Conservation (phyloP, 345 rosid species). For the Heritiera fomes region DNA sequence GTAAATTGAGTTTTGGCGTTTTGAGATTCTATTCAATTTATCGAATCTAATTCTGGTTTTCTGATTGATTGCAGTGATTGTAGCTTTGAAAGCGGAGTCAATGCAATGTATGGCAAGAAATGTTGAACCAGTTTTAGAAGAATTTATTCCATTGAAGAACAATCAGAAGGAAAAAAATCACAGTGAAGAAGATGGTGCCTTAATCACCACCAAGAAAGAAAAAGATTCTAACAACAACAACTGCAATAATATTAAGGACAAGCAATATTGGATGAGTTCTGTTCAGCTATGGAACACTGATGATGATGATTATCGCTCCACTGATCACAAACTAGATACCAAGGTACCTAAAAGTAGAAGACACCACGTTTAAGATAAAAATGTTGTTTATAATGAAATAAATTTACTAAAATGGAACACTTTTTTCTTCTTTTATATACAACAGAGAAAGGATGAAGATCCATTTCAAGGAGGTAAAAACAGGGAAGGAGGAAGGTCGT, state of each 20-base stretch:
- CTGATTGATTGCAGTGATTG: conserved; percentile 57
- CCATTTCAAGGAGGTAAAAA: conserved; percentile 36
- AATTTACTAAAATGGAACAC: conserved; percentile 1
- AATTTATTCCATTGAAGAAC: conserved; percentile 66
- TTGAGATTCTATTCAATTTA: conserved; percentile 2
- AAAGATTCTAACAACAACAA: conserved; percentile 28
- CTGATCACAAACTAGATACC: conserved; percentile 35
- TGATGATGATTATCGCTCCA: conserved; percentile 29
- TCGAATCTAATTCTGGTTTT: background rate
- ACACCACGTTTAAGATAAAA: background rate
- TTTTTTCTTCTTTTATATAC: conserved; percentile 2
- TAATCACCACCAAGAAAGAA: conserved; percentile 32
- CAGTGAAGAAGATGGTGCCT: conserved; percentile 24
- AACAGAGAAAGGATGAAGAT: conserved; percentile 52
- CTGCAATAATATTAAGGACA: conserved; percentile 36
- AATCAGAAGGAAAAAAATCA: conserved; percentile 20
- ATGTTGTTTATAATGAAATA: conserved; percentile 6
- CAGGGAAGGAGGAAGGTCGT: conserved; percentile 36
- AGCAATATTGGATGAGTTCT: conserved; percentile 70
- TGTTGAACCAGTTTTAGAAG: conserved; percentile 65
- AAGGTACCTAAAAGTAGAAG: conserved; percentile 38
- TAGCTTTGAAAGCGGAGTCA: conserved; percentile 49
- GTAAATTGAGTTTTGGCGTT: conserved; percentile 6
- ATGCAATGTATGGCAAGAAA: conserved; percentile 39
- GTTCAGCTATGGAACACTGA: conserved; percentile 64